A percentile compares a stretch with the other conserved stretches of the same genome.
These are phyloP conservation scores for Flueggea neowawraea DNA, from an alignment of 441 rosid species.

Conservation along the genomic window DNA sequence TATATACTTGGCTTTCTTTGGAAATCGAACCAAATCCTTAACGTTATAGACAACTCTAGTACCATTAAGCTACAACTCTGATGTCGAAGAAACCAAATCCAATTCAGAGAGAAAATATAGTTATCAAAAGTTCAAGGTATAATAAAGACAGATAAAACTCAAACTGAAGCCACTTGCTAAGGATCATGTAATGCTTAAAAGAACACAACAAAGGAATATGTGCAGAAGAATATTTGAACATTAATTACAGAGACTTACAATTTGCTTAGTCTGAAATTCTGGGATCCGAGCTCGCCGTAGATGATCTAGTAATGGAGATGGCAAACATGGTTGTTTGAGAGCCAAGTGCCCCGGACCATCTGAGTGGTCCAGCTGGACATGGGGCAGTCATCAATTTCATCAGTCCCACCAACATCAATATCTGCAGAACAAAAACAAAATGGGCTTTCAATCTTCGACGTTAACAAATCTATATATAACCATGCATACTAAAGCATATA, in stretches of 20 bases:
- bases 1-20: too few relatives aligned
- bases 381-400: slow-evolving; percentile 31
- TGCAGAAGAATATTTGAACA: slow-evolving; percentile 2
- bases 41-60: background rate
- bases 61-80: too few relatives aligned
- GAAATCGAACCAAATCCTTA: too few relatives aligned
- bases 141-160: too few relatives aligned
- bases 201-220: background rate
- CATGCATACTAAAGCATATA: too few relatives aligned
- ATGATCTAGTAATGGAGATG: slow-evolving; percentile 67
- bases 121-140: too few relatives aligned
- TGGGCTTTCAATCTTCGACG: background rate
- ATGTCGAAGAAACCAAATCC: too few relatives aligned
- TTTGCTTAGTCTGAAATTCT: slow-evolving; percentile 12
- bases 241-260: slow-evolving; percentile 32
- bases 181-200: background rate
- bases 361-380: slow-evolving; percentile 51
- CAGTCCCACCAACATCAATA: slow-evolving; percentile 50
- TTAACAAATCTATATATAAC: too few relatives aligned
- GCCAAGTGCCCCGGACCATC: slow-evolving; percentile 96
- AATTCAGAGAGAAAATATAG: too few relatives aligned
- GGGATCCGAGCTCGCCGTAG: slow-evolving; percentile 50
- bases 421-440: slow-evolving; percentile 37
- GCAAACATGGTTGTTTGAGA: slow-evolving; percentile 75
- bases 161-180: too few relatives aligned